A percentile compares a stretch with the other conserved stretches of the same genome.
These are phyloP conservation scores for Colletotrichum echinochloae DNA, from an alignment of 2,329 filamentous ascomycete species.

Conservation along the genomic window DNA sequence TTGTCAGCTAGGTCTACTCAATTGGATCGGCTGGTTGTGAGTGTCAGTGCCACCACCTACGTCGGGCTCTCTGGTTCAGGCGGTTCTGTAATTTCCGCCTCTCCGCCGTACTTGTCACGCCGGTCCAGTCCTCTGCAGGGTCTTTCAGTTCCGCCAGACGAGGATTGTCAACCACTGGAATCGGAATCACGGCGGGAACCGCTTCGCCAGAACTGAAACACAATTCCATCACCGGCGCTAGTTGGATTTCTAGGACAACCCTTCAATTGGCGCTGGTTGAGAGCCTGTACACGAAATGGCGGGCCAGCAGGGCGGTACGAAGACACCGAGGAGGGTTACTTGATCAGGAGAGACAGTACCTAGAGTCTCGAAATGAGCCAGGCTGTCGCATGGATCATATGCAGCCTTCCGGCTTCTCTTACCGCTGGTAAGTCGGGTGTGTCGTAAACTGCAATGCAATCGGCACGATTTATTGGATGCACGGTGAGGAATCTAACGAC, in stretches of 20 bases:
- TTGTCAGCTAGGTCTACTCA: neutral
- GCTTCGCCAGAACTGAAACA: constrained; percentile 28
- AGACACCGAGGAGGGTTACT: neutral
- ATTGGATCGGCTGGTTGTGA: neutral
- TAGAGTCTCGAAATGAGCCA: neutral
- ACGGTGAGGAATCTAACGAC: neutral
- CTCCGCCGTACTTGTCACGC: constrained; percentile 45
- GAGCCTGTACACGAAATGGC: too few relatives aligned
- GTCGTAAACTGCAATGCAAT: constrained; percentile 5
- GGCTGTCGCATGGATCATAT: constrained; percentile 16
- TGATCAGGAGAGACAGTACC: neutral
- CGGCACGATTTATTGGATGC: constrained; percentile 5
- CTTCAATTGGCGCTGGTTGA: neutral
- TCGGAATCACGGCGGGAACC: constrained; percentile 8
- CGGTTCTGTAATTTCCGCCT: constrained; percentile 39
- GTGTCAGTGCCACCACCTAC: constrained; percentile 29
- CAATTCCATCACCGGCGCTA: constrained; percentile 15
- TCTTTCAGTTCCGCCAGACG: constrained; percentile 22
- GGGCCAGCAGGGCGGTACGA: neutral
- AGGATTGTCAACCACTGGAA: constrained; percentile 25
- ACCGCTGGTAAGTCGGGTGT: constrained; percentile 1
- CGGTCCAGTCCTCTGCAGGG: constrained; percentile 50
- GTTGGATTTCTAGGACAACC: neutral
- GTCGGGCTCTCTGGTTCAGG: constrained; percentile 34
- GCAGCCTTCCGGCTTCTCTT: constrained; percentile 24